Evolutionary conservation across 2,329 filamentous ascomycete genomes (phyloP), one percentile per base, ranked within the genome.

Genomic region (Apiospora hydei): DNA sequence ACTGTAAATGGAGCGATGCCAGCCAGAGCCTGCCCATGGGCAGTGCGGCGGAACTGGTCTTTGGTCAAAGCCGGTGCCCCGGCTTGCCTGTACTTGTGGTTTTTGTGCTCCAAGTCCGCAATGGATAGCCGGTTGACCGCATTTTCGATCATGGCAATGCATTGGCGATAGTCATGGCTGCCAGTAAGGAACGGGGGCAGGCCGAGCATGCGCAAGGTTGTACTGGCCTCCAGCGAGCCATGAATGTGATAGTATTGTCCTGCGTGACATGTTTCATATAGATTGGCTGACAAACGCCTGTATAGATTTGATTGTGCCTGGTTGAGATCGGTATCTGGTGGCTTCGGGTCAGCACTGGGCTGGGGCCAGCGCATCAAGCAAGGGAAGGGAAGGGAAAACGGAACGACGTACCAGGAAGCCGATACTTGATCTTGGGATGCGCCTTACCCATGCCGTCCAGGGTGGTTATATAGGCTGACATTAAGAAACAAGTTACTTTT

Each of bases 201-300:
- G 0, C 91, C 92, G 75, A 94, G 87, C 91, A 94, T 94, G 64
- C 88, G 85, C 41, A 94, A 82, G 0, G 91, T 92, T 10, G 88
- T 91, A 13, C 89, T 90, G 4, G 92, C 92, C 75, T 94, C 92
- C 0, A 94, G 82, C 0, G 92, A 94, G 64, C 92, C 92, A 78
- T 94, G 92, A 38, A 94, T 92, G 77, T 94, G 92, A 78, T 93
- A 94, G 77, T 89, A 94, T 77, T 91, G 86, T n/a, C 88, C 89
- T 1, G 85, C 82, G n/a, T 85, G 86, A 78, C 89, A 91, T 11
- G 92, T 93, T 76, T 88, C 85, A 81, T 94, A 94, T 1, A 94
- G 82, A 73, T 93, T 93, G 18, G 92, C 92, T 14, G 92, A 93
- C 81, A 94, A 86, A 73, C 92, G 89, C 13, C 92, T 88, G 78